A percentile compares a stretch with the other conserved stretches of the same genome.
Conservation (phyloP, 495 filamentous ascomycete genomes). For the Neurospora africana region DNA sequence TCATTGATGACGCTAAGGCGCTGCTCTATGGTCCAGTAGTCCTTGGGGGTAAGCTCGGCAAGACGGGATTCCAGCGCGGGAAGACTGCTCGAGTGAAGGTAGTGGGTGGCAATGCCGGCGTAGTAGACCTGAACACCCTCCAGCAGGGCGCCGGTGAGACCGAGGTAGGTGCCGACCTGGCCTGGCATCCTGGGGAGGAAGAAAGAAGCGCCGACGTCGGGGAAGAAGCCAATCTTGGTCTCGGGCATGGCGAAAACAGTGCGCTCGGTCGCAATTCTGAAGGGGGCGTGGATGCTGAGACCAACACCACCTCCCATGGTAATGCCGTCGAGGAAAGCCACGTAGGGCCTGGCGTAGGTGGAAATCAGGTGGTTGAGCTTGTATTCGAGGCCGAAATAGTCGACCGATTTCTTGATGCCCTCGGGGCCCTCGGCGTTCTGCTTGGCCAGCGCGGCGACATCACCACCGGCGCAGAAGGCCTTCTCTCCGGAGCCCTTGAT, state of each 20-base stretch:
- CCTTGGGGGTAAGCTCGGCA: conserved; percentile 77
- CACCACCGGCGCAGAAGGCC: conserved; percentile 89
- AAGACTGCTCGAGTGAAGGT: conserved; percentile 78
- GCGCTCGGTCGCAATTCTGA: conserved; percentile 90
- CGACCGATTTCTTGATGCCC: conserved; percentile 57
- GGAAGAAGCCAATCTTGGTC: conserved; percentile 95
- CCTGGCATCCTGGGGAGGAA: conserved; percentile 88
- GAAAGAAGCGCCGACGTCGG: conserved; percentile 91
- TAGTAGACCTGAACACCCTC: conserved; percentile 75
- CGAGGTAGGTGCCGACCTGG: conserved; percentile 76
- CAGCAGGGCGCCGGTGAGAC: conserved; percentile 71
- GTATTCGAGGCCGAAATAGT: conserved; percentile 91
- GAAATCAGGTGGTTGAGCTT: conserved; percentile 88
- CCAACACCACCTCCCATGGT: conserved; percentile 98
- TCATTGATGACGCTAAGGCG: conserved; percentile 63
- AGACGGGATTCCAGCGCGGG: conserved; percentile 72
- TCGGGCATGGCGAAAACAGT: conserved; percentile 98
- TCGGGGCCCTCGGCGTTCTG: conserved; percentile 56
- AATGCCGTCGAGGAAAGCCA: conserved; percentile 94
- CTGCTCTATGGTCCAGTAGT: conserved; percentile 48
- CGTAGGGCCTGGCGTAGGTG: conserved; percentile 86
- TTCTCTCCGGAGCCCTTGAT: conserved; percentile 76
- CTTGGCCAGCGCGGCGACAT: conserved; percentile 66
- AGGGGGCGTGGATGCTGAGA: conserved; percentile 85
- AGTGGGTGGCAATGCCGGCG: conserved; percentile 85